A percentile compares a stretch with the other conserved stretches of the same genome.
phyloP scores from a whole-genome alignment of 2,329 filamentous ascomycete species.

The Alternaria sp. region DNA sequence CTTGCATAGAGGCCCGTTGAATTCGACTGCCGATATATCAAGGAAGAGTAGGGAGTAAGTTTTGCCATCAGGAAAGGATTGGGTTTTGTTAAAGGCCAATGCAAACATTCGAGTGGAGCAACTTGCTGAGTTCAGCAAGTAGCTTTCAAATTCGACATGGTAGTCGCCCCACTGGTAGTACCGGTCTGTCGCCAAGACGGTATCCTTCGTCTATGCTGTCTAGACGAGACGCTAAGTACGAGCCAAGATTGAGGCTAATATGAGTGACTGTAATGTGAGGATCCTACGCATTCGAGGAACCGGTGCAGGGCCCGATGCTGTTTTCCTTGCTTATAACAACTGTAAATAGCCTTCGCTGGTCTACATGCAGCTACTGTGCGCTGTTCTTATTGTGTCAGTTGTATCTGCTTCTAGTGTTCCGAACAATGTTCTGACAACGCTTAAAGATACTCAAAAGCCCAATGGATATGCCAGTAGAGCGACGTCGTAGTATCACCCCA shows the following conservation, averaged over 20 bases:
- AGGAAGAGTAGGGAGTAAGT: neutral
- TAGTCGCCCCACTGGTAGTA: conserved; percentile 3
- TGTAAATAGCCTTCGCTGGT: neutral
- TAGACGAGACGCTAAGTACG: conserved; percentile 15
- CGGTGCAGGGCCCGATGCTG: neutral
- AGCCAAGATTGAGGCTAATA: conserved; percentile 21
- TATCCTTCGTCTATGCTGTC: conserved; percentile 9
- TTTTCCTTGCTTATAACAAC: neutral
- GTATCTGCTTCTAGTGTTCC: neutral
- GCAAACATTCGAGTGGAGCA: neutral
- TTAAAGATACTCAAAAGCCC: neutral
- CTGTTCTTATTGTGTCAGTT: neutral
- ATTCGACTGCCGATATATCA: neutral
- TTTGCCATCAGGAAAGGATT: neutral
- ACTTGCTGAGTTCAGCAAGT: neutral
- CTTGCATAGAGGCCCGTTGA: neutral
- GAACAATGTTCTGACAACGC: neutral
- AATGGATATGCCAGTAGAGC: neutral
- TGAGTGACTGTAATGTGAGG: neutral
- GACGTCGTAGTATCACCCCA: neutral
- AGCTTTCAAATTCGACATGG: neutral
- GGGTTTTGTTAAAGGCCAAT: neutral
- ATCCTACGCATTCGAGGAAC: neutral
- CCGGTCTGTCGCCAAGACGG: conserved; percentile 18
- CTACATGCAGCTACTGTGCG: neutral